Evolutionary conservation across 1,284 basidiomycete species (phyloP), one percentile per base, ranked within the genome.

Genomic region (Apiotrichum mycotoxinovorans): DNA sequence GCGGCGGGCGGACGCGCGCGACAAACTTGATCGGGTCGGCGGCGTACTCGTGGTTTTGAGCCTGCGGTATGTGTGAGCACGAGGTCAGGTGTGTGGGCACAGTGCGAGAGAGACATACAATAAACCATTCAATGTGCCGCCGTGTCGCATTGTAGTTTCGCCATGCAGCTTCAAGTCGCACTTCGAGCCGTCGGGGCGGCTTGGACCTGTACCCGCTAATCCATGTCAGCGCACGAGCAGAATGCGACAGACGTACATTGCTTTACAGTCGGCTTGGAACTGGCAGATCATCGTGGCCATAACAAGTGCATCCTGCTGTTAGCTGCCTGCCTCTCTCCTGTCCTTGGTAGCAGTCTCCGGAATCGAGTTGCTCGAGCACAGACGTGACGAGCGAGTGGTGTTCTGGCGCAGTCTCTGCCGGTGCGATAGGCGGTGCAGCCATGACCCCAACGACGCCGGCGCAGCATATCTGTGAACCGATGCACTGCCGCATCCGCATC

Each of bases 101-200:
- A 40, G n/a, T 44, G 54, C 30, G 30, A 20, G 30, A 34, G 57
- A 20, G 33, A 38, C n/a, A 49, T 30, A 63, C 68, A 54, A 69
- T 66, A 40, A 66, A 71, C 59, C 61, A 61, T 47, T 69, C 69
- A 43, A 71, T 57, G 34, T 69, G 69, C 3, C 66, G 52, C 20
- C 66, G 54, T 4, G 64, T 59, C 23, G 62, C 49, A 12, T 69
- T 62, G 57, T 71, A 71, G 45, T 56, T 56, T 11, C 56, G 51
- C 68, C 69, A 68, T n/a, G 63, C 60, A 11, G 48, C 38, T 17
- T 65, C 62, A 4, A 69, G 58, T 14, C 62, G 57, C 25, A 55
- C 40, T 30, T 58, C 56, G 34, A 71, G 63, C 23, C 65, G 60
- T 17, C 50, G 40, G 2, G 67, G 66, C 1, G 56, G 50, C 14